phyloP scores from a whole-genome alignment of 176 grass and related monocot species.

The Tillandsia fasciculata region DNA sequence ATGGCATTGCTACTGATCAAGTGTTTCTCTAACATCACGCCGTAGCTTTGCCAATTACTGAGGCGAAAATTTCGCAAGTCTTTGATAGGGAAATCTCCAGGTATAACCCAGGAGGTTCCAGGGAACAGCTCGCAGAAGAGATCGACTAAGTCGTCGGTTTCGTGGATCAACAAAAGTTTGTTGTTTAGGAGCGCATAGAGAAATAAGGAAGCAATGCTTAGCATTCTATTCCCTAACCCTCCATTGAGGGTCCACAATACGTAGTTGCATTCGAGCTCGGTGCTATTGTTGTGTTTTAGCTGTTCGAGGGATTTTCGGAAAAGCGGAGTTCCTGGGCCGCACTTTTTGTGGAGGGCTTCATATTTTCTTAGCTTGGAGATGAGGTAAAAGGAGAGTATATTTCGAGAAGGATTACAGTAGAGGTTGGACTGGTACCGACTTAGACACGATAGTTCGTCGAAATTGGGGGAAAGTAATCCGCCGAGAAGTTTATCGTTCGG shows the following conservation, averaged over 20 bases:
- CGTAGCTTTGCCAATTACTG: not conserved
- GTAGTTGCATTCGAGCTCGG: not conserved
- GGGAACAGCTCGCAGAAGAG: not conserved
- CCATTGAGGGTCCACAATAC: not conserved
- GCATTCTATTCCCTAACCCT: not conserved
- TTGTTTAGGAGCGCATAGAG: not conserved
- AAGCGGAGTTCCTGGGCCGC: constrained; percentile 36
- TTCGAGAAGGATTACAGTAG: constrained; percentile 24
- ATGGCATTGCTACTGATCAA: constrained; percentile 7
- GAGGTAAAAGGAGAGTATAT: constrained; percentile 35
- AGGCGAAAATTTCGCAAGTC: not conserved
- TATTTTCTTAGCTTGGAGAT: constrained; percentile 34
- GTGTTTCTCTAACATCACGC: constrained; percentile 12
- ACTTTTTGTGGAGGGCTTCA: constrained; percentile 44
- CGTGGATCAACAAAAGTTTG: not conserved
- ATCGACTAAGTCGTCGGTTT: not conserved
- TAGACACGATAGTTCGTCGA: constrained; percentile 30
- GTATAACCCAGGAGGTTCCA: not conserved
- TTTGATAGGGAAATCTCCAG: constrained; percentile 4
- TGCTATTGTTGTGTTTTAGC: constrained; percentile 15
- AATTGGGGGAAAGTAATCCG: constrained; percentile 12
- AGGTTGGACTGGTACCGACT: constrained; percentile 20
- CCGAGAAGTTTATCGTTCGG: constrained; percentile 30
- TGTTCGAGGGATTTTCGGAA: constrained; percentile 26
- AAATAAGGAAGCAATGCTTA: not conserved